Conservation (phyloP, 257 asterid genomes). For the Solanum ossicruentum region DNA sequence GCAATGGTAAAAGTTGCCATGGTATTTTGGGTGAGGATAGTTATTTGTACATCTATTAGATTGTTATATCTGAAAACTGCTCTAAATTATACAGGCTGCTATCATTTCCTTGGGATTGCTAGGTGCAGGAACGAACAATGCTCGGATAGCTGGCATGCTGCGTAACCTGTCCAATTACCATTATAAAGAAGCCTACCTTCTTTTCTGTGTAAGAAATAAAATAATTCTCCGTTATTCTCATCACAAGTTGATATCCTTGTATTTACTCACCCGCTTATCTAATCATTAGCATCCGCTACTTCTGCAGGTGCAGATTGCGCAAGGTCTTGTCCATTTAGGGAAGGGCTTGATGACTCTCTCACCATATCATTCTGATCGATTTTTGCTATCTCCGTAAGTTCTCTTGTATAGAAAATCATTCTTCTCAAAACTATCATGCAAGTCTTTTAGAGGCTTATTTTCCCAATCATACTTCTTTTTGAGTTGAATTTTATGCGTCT, state of each 20-base stretch:
- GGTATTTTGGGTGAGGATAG: neutral
- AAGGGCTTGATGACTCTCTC: constrained; percentile 83
- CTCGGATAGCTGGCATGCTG: constrained; percentile 93
- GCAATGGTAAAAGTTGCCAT: constrained; percentile 4
- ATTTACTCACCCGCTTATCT: neutral
- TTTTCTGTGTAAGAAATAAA: constrained; percentile 56
- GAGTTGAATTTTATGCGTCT: neutral
- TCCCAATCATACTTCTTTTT: neutral
- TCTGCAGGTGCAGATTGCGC: constrained; percentile 88
- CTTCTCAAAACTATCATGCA: neutral
- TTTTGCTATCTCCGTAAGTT: constrained; percentile 75
- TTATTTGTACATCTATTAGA: neutral
- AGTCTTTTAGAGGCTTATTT: neutral
- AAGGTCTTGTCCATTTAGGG: constrained; percentile 90
- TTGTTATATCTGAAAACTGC: neutral
- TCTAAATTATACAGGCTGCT: constrained; percentile 50
- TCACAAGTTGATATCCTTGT: neutral
- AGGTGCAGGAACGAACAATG: constrained; percentile 95
- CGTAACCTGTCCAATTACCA: constrained; percentile 83
- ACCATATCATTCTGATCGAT: constrained; percentile 85
- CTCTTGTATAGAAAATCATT: neutral
- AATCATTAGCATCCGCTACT: neutral
- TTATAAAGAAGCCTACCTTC: constrained; percentile 86
- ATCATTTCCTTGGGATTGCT: constrained; percentile 76
- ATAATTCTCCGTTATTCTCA: neutral